Evolutionary conservation across 306 rosid genomes (phyloP).

Genomic region (Cyclanthera cordifolia): DNA sequence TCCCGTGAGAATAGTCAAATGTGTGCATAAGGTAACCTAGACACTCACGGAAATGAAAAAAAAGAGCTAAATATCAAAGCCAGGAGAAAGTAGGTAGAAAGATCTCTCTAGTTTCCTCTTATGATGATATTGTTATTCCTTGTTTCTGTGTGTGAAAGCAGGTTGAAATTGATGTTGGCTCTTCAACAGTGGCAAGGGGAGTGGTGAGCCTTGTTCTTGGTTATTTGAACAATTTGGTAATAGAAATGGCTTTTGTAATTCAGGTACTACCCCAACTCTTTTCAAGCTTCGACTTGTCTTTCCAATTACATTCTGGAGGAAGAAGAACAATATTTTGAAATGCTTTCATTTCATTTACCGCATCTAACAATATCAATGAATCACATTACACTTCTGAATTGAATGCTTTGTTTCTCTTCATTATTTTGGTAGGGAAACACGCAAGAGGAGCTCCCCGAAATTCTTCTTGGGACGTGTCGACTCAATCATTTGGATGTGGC

Average conservation of each 20-base stretch:
- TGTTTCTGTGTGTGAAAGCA: slow-evolving; percentile 18
- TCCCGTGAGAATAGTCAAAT: too few relatives aligned
- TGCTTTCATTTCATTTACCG: not conserved
- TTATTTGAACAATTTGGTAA: slow-evolving; percentile 72
- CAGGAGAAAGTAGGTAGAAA: too few relatives aligned
- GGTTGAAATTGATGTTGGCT: slow-evolving; percentile 59
- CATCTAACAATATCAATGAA: too few relatives aligned
- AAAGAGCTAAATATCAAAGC: too few relatives aligned
- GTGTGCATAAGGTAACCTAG: too few relatives aligned
- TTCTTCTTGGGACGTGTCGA: slow-evolving; percentile 69
- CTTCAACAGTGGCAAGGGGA: slow-evolving; percentile 81
- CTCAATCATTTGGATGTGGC: slow-evolving; percentile 66
- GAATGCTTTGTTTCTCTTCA: too few relatives aligned
- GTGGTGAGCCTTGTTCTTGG: slow-evolving; percentile 79
- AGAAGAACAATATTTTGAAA: too few relatives aligned
- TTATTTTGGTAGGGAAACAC: slow-evolving; percentile 48
- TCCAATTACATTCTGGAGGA: too few relatives aligned
- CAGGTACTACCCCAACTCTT: slow-evolving; percentile 38
- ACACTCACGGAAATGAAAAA: too few relatives aligned
- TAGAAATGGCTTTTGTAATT: slow-evolving; percentile 86
- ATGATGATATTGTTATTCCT: slow-evolving; percentile 12
- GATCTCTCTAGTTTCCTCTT: not conserved
- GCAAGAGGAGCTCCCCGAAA: slow-evolving; percentile 75
- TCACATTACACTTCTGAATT: too few relatives aligned
- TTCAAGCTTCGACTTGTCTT: not conserved